Evolutionary conservation across 1,139 yeast species (phyloP), one percentile per base, ranked within the genome.

Genomic region (Meyerozyma carpophila): DNA sequence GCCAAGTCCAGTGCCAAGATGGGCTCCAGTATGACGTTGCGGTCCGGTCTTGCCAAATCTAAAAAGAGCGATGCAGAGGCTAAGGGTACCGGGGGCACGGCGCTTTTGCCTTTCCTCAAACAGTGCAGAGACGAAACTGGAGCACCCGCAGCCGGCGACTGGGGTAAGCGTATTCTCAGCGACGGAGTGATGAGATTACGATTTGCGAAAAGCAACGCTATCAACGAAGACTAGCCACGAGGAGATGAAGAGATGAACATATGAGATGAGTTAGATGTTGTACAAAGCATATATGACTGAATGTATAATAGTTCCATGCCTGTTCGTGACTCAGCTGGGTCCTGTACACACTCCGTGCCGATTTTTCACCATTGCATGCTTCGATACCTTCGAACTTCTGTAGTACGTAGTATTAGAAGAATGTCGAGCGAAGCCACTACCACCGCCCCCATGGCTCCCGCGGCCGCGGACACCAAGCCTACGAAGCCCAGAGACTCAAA

Each of bases 101-200:
- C 95, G 0, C 73, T 91, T 54, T 77, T 91, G 48, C 96, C 96
- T 27, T 91, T 91, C 66, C 75, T 91, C 58, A 90, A 90, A 62
- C 97, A 91, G 63, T 91, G 96, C 52, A 80, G 98, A 61, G 97
- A 91, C 65, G 98, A 91, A 62, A 91, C 96, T 8, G 95, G 95
- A 36, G 93, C 84, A 55, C 81, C 90, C 7, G 95, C 96, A 24
- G 95, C 95, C 32, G 93, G 95, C 46, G 75, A 70, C 43, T 88
- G 96, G 96, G 96, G 95, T 62, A 79, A 80, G 56, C 73, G 93
- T 48, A 70, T 88, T 37, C 74, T 88, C 48, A 77, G 84, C 43
- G 83, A 81, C 51, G 82, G 82, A 27, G 73, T 73, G 5, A 70
- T 72, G 76, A 63, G 73, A 43, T 59, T 77, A 50, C 37, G 37